Percentiles rank a stretch among this genome's conserved stretches.
These are phyloP conservation scores for Spongiforma sp. DNA, from an alignment of 1,284 basidiomycete species.

Conservation along the genomic window DNA sequence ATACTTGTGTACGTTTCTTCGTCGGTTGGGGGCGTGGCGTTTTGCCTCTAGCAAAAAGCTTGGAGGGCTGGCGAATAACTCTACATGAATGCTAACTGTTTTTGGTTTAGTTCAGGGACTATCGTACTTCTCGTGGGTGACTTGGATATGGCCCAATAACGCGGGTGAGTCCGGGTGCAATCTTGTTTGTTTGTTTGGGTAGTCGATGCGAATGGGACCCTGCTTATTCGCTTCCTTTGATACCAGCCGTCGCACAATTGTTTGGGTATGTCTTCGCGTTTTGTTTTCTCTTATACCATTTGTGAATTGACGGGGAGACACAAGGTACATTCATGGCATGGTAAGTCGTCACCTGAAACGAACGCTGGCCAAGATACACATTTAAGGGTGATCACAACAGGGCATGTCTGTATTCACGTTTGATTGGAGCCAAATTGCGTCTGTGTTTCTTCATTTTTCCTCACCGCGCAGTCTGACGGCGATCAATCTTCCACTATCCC, in stretches of 20 bases:
- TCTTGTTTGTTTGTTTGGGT: background rate
- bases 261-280: constrained; percentile 41
- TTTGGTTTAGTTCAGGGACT: constrained; percentile 44
- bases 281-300: background rate
- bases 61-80: background rate
- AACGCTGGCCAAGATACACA: background rate
- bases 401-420: constrained; percentile 55
- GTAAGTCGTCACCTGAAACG: constrained; percentile 19
- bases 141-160: constrained; percentile 59
- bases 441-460: constrained; percentile 9
- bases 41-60: background rate
- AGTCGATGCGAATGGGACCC: too few relatives aligned
- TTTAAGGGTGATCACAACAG: constrained; percentile 21
- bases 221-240: background rate
- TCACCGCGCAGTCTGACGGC: background rate
- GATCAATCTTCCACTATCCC: background rate
- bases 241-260: constrained; percentile 40
- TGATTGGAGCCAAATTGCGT: constrained; percentile 57
- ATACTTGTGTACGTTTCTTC: constrained; percentile 36
- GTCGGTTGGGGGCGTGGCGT: background rate
- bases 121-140: constrained; percentile 62
- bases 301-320: constrained; percentile 7
- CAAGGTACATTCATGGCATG: constrained; percentile 45
- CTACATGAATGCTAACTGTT: background rate
- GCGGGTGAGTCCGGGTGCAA: constrained; percentile 26